Evolutionary conservation across 75 land plant species (phyloP), one percentile per base, ranked within the genome.

Genomic region (Ceratopteris richardii): DNA sequence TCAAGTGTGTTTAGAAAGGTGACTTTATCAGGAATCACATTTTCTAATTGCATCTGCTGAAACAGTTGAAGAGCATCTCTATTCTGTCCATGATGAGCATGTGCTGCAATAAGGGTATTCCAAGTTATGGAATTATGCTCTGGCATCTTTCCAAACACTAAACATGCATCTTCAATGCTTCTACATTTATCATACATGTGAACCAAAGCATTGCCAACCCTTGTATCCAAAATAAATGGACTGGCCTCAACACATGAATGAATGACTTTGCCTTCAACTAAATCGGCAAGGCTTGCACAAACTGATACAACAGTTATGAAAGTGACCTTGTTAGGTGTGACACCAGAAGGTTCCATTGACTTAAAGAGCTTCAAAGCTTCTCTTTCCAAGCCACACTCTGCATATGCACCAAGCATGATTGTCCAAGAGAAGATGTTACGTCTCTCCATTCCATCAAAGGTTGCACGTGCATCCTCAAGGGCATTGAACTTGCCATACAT

Each of bases 281-380:
- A 11, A 29, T 64, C 70, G 28, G 46, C 44, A 12, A 22, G 0
- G 22, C 55, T 14, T 22, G 51, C 60, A 58, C 66, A 77, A 40
- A 62, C 79, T 0, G 73, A 66, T 23, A 77, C 54, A 17, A 61
- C 75, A 0, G 60, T 60, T 31, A 67, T 58, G 31, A 67, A 25
- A 3, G 74, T 61, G 22, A 71, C 66, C 37, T 59, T 62, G 54
- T 58, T 65, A 0, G 62, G 47, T 39, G 31, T 58, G 0, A 71
- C 63, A 17, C 50, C 51, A n/a, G 26, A 1, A 6, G 48, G 27
- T 24, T 51, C 44, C 77, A 78, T 78, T 36, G 29, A 23, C 47
- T 53, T 48, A 21, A 47, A 78, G 20, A 69, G 30, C 4, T 64
- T 59, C 27, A 73, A 54, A 1, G 77, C 77, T 29, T 73, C 68